Percentiles rank a stretch among this genome's conserved stretches.
Conservation (phyloP, 495 filamentous ascomycete species). For the Daldinia grandis region DNA sequence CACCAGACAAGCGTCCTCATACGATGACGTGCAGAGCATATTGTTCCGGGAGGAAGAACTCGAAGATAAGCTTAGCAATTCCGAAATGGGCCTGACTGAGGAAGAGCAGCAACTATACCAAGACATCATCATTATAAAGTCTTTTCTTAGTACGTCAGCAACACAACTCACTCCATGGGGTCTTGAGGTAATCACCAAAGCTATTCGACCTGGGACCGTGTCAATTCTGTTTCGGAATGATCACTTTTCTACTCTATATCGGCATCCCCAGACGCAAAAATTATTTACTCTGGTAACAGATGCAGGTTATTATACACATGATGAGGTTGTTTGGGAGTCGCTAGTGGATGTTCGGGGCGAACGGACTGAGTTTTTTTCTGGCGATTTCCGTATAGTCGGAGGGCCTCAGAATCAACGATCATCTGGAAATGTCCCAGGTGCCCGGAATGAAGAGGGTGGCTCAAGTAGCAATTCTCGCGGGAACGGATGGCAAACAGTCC, state of each 20-base stretch:
- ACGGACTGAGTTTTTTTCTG: conserved; percentile 82
- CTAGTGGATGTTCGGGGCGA: conserved; percentile 89
- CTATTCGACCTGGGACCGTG: conserved; percentile 73
- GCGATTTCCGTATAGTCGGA: conserved; percentile 88
- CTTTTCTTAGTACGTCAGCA: conserved; percentile 77
- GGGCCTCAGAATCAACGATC: conserved; percentile 51
- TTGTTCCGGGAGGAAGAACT: conserved; percentile 88
- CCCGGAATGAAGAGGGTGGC: conserved; percentile 16
- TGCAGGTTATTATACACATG: conserved; percentile 84
- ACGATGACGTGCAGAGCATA: conserved; percentile 90
- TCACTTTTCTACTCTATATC: conserved; percentile 92
- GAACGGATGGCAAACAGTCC: conserved; percentile 62
- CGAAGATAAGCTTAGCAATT: conserved; percentile 74
- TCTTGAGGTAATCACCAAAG: conserved; percentile 71
- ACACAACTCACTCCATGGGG: conserved; percentile 89
- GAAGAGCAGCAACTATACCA: conserved; percentile 77
- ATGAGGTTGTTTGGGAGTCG: conserved; percentile 96
- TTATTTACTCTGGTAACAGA: conserved; percentile 89
- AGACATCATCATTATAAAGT: conserved; percentile 82
- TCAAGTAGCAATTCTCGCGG: conserved; percentile 38
- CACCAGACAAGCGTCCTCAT: conserved; percentile 74
- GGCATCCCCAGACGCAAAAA: conserved; percentile 73
- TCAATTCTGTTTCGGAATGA: conserved; percentile 96
- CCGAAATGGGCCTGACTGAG: conserved; percentile 56
- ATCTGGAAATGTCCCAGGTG: conserved; percentile 11